These are phyloP conservation scores for Phytopythium delawarense DNA, from an alignment of 352 stramenopile genomes.

Conservation along the genomic window DNA sequence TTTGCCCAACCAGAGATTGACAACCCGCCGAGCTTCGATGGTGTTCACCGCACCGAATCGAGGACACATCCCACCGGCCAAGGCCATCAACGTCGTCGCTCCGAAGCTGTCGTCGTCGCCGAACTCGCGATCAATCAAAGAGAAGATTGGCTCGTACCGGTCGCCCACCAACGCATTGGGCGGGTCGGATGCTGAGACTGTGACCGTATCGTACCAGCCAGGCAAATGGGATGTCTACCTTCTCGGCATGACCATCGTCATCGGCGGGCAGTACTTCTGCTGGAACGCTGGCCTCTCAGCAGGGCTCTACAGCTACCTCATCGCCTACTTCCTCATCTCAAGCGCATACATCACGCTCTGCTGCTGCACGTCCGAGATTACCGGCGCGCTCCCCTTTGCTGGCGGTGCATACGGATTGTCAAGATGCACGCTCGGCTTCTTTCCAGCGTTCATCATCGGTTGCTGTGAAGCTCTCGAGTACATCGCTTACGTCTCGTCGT, in stretches of 20 bases:
- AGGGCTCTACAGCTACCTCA: constrained; percentile 35
- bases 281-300: constrained; percentile 40
- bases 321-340: constrained; percentile 31
- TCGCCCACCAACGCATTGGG: background rate
- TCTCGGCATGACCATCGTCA: constrained; percentile 50
- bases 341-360: constrained; percentile 33
- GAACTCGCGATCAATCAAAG: background rate
- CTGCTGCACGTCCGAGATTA: constrained; percentile 42
- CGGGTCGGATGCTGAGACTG: background rate
- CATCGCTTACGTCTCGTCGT: constrained; percentile 36
- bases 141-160: background rate
- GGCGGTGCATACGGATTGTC: constrained; percentile 39
- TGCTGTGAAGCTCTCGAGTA: constrained; percentile 45
- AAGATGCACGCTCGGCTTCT: constrained; percentile 38
- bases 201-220: constrained; percentile 14
- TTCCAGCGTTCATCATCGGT: constrained; percentile 37
- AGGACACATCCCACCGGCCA: background rate
- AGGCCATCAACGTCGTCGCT: constrained; percentile 1
- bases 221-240: constrained; percentile 36
- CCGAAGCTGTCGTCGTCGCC: background rate
- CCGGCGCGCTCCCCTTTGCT: constrained; percentile 37
- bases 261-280: constrained; percentile 46
- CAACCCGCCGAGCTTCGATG: background rate
- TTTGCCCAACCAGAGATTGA: background rate
- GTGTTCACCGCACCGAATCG: background rate